Conservation (phyloP, 352 stramenopile genomes). For the Phytopythium litorale region DNA sequence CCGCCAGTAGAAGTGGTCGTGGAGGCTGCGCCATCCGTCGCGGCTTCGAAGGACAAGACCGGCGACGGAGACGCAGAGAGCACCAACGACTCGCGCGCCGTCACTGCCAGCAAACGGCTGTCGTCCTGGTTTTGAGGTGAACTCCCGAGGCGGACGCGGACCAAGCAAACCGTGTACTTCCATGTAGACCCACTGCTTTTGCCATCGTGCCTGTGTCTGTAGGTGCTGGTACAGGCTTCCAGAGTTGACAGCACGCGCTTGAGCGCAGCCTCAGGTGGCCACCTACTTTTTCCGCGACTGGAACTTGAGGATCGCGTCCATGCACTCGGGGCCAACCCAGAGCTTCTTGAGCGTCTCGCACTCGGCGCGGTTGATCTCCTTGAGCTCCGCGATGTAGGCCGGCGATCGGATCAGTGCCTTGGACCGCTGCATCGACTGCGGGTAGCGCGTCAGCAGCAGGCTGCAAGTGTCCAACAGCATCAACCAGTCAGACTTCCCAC, state of each 20-base stretch:
- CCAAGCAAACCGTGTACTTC: background rate
- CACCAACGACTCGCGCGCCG: slow-evolving; percentile 9
- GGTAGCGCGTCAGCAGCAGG: slow-evolving; percentile 58
- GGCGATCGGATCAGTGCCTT: slow-evolving; percentile 60
- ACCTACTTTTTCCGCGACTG: slow-evolving; percentile 51
- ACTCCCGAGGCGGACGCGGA: background rate
- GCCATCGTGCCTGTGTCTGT: background rate
- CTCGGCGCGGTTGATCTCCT: slow-evolving; percentile 50
- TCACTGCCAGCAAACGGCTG: slow-evolving; percentile 29
- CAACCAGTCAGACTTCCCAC: background rate
- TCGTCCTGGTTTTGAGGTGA: slow-evolving; percentile 50
- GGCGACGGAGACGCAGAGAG: slow-evolving; percentile 1
- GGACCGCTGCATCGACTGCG: slow-evolving; percentile 55
- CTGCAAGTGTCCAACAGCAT: slow-evolving; percentile 11
- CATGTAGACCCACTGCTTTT: background rate
- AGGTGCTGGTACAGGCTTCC: background rate
- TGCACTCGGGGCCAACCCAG: slow-evolving; percentile 66
- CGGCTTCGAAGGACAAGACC: background rate
- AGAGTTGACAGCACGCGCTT: background rate
- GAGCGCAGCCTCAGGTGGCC: background rate
- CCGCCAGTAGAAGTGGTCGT: slow-evolving; percentile 6
- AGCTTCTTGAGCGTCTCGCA: slow-evolving; percentile 69
- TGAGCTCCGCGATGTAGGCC: slow-evolving; percentile 40
- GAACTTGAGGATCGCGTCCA: slow-evolving; percentile 79
- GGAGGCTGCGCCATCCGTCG: background rate